Conservation (phyloP, 805 yeast genomes). For the Candida methanosorbosa region DNA sequence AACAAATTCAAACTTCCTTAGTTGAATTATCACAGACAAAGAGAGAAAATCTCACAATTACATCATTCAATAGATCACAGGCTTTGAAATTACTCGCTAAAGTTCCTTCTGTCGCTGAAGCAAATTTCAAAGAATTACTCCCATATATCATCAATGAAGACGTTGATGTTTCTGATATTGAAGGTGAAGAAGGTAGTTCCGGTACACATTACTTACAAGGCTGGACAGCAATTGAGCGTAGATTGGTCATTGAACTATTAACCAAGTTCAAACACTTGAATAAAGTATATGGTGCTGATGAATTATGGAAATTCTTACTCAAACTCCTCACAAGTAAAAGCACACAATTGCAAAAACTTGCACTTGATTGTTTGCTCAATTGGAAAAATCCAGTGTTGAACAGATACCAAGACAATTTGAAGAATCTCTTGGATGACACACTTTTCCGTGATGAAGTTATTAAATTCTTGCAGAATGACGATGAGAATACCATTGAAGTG, state of each 20-base stretch:
- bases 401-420: conserved; percentile 66
- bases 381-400: conserved; percentile 49
- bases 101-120: conserved; percentile 66
- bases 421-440: conserved; percentile 71
- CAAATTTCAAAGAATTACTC: conserved; percentile 43
- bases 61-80: conserved; percentile 44
- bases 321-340: conserved; percentile 53
- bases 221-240: conserved; percentile 37
- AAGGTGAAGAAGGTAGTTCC: conserved; percentile 7
- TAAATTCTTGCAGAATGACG: conserved; percentile 45
- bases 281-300: conserved; percentile 40
- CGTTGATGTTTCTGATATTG: conserved; percentile 24
- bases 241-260: conserved; percentile 51
- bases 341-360: conserved; percentile 57
- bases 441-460: conserved; percentile 80
- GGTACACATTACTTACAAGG: conserved; percentile 9
- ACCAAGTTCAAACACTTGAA: conserved; percentile 57
- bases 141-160: conserved; percentile 43
- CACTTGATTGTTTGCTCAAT: conserved; percentile 60
- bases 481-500: conserved; percentile 45
- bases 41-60: conserved; percentile 29
- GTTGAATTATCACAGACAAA: conserved; percentile 25
- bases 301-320: conserved; percentile 45
- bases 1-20: conserved; percentile 26
- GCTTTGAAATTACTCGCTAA: conserved; percentile 46